Evolutionary conservation across 2,329 filamentous ascomycete genomes (phyloP).

Genomic region (Fusarium palustre): DNA sequence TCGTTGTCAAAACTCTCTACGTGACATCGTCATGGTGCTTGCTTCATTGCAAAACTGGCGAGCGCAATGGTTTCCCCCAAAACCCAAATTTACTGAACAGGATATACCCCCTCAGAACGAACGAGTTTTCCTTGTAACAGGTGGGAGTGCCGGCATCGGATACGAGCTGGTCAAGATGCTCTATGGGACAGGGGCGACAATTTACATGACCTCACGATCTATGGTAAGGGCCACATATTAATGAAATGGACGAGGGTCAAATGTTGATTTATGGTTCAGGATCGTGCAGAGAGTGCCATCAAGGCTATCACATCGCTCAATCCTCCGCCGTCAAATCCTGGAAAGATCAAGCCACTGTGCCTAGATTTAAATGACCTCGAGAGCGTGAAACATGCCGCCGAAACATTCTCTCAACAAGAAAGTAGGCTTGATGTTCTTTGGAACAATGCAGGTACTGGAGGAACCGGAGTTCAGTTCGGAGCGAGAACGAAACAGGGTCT

Average conservation of each 20-base stretch:
- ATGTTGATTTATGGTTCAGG: not conserved
- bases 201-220: not conserved
- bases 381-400: not conserved
- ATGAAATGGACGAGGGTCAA: accelerated
- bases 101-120: not conserved
- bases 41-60: not conserved
- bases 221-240: not conserved
- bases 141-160: not conserved
- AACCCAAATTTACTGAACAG: not conserved
- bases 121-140: not conserved
- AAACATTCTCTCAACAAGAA: not conserved
- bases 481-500: not conserved
- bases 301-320: not conserved
- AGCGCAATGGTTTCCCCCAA: not conserved
- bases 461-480: not conserved
- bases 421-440: not conserved
- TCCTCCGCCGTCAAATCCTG: not conserved
- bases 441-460: not conserved
- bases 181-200: accelerated
- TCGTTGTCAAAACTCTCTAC: too few species aligned
- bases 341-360: not conserved
- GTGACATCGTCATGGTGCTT: not conserved
- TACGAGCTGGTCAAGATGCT: not conserved
- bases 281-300: not conserved
- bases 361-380: not conserved